Evolutionary conservation across 768 basidiomycete genomes (phyloP), one percentile per base, ranked within the genome.

Genomic region (Cystofilobasidium bisporidii): DNA sequence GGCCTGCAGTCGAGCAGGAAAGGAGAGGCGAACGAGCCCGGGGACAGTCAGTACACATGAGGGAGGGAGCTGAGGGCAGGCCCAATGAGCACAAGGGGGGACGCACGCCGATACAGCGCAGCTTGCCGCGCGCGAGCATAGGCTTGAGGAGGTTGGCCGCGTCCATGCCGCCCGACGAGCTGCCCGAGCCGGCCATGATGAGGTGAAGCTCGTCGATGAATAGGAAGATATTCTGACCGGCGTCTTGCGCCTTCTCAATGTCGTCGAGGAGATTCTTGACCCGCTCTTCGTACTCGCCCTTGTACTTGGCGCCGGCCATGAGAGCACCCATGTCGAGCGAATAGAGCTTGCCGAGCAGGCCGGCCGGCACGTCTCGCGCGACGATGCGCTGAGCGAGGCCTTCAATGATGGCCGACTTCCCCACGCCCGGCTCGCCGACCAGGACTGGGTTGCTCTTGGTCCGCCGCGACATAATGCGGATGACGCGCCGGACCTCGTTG

Each of bases 261-360:
- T 98, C 94, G 69, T 87, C 86, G 65, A 99, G 79, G 64, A 97
- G 90, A 15, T 86, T 79, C 76, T 96, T 97, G 79, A 97, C 85
- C 47, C 93, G 87, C 76, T 97, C 93, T 78, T 97, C 93, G 77
- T 92, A 99, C 78, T 97, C 91, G 59, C 87, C 94, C 75, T 92
- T 93, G 80, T 91, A 92, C 75, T 74, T 78, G 18, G 77, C 76
- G 36, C 76, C 76, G 11, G 91, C 91, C 88, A 91, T 91, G 64
- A 98, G 83, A 0, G 92, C 90, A 70, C 93, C 93, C 87, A 96
- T 89, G 75, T 96, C 93, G 38, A 98, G 82, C 9, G 90, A 87
- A 76, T 74, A 71, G 10, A 78, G 71, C 38, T 75, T 71, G 57
- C 72, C 74, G 41, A 78, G 53, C 17, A 78, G 72, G 26, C 71